Evolutionary conservation across 495 filamentous ascomycete species (phyloP), one percentile per base, ranked within the genome.

Genomic region (Cudoniella acicularis): DNA sequence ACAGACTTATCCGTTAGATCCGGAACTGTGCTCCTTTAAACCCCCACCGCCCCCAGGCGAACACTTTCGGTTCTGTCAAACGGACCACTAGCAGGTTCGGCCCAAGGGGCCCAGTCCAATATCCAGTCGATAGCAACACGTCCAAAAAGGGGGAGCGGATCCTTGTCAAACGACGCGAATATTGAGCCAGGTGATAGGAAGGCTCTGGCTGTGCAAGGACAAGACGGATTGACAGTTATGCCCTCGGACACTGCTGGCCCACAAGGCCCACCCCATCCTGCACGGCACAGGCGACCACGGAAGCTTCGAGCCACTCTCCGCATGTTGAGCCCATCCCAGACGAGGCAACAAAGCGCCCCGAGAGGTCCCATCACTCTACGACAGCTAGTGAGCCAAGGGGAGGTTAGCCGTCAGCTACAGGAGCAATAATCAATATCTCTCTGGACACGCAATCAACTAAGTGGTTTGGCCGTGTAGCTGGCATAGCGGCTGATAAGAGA

Each of bases 401-500:
- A 41, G 36, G 36, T 41, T 41, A 8, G 36, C 36, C 36, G 16
- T 41, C 36, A 41, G 36, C 36, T 41, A 41, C 36, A 41, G 36
- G 36, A 41, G 36, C 36, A 41, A 41, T 41, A 41, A 41, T 41
- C 36, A 41, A 41, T 41, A 41, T 41, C 36, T 8, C 36, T 41
- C 36, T 41, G 36, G 36, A 41, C 36, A 41, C 36, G 36, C 36
- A 41, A 41, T 41, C 36, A 41, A 41, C 16, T 41, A 16, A 41
- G 36, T 8, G 36, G 36, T 41, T 41, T 41, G 36, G 36, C 36
- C 36, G 36, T 41, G 36, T 41, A 41, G 36, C 36, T 41, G 36
- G 36, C 36, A 41, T 41, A 41, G 36, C 36, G 36, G 36, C 36
- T 41, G 36, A 16, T 41, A 41, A 41, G 36, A 41, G 85, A 86